Evolutionary conservation across 2,329 filamentous ascomycete genomes (phyloP).

Genomic region (Botrytis pseudocinerea): DNA sequence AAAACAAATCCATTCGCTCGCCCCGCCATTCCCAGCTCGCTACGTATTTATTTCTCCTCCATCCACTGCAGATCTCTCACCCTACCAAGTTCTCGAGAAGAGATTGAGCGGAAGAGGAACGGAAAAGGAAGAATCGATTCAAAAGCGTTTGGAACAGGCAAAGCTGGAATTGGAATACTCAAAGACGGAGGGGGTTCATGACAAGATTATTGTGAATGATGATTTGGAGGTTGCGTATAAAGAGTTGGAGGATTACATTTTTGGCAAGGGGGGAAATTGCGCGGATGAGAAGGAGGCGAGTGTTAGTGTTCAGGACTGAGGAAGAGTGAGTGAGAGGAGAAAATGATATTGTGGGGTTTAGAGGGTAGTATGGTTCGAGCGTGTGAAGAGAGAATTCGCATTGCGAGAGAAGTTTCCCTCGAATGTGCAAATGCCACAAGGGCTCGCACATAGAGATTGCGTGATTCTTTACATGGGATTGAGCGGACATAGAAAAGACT

Average conservation of each 20-base stretch:
- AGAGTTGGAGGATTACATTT: conserved; percentile 54
- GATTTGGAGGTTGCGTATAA: conserved; percentile 58
- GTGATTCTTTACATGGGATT: background rate
- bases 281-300: background rate
- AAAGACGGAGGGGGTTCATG: conserved; percentile 64
- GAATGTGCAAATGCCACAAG: background rate
- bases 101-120: conserved; percentile 74
- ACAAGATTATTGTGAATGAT: conserved; percentile 66
- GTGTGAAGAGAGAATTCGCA: background rate
- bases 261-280: conserved; percentile 36
- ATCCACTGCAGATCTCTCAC: conserved; percentile 42
- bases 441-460: background rate
- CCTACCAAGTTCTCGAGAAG: conserved; percentile 67
- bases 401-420: background rate
- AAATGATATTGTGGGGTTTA: background rate
- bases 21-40: conserved; percentile 55
- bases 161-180: conserved; percentile 73
- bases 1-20: conserved; percentile 76
- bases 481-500: background rate
- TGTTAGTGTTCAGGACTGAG: background rate
- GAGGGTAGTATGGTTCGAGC: background rate
- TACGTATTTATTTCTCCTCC: conserved; percentile 87
- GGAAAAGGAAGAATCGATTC: conserved; percentile 72
- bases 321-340: background rate
- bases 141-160: conserved; percentile 70